Evolutionary conservation across 306 rosid species (phyloP).

Genomic region (Begonia peltatifolia): DNA sequence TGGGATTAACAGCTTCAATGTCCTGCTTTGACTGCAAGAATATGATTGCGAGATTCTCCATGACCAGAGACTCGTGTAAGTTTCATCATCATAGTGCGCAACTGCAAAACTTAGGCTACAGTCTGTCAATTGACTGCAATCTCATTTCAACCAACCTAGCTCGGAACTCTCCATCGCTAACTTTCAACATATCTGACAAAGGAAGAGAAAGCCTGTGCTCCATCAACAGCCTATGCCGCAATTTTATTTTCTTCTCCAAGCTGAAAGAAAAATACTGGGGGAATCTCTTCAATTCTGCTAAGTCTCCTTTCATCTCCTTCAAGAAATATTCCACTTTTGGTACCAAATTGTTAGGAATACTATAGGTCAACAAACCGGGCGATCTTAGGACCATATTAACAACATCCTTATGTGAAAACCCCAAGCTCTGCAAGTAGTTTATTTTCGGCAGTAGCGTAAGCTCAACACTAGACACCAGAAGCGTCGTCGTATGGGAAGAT

Average conservation of each 20-base stretch:
- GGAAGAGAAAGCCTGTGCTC: conserved; percentile 34
- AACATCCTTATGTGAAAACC: conserved; percentile 35
- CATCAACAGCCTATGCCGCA: conserved; percentile 30
- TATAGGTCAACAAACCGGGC: conserved; percentile 56
- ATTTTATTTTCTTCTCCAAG: conserved; percentile 60
- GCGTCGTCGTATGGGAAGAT: conserved; percentile 19
- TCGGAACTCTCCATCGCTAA: conserved; percentile 56
- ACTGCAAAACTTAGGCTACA: too few species aligned
- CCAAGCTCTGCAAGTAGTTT: conserved; percentile 28
- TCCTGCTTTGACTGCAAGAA: too few species aligned
- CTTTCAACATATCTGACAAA: conserved; percentile 44
- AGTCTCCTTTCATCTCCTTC: conserved; percentile 50
- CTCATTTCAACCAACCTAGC: conserved; percentile 33
- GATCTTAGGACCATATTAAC: conserved; percentile 54
- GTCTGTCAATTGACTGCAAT: conserved; percentile 15
- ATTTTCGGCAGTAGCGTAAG: conserved; percentile 35
- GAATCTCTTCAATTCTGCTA: conserved; percentile 41
- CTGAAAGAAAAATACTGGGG: conserved; percentile 79
- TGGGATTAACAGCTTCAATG: too few species aligned
- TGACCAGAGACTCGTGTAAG: too few species aligned
- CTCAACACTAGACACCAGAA: too few species aligned
- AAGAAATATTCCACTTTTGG: conserved; percentile 53
- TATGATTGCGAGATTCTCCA: too few species aligned
- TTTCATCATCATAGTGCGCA: too few species aligned
- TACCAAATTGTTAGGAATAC: conserved; percentile 32